Base-by-base conservation (phyloP, 139 green algal species). In the Chlamydomonas eustigma region DNA sequence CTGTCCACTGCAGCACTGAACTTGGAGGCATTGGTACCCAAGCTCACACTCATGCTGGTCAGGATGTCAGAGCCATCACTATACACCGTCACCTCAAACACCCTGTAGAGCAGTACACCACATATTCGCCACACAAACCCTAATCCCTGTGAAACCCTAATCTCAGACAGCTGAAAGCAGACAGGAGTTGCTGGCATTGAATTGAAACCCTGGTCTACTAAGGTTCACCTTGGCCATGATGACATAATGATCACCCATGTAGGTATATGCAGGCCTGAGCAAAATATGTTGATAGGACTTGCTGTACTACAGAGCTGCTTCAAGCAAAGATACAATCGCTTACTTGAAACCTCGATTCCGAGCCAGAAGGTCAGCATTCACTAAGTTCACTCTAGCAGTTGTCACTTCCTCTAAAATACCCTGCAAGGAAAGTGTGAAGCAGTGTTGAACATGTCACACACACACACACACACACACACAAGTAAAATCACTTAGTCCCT, bases 331-430 rank as follows among this genome's bases (percentile, higher is more conserved):
- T 37, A 28, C 5, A 31, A 68, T 24, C 64, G 28, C 68, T 74
- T 32, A 73, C 73, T 31, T 67, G 69, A 98, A 79, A 50, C 94
- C 94, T 31, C 95, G 76, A 64, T 93, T 90, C 84, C 95, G 90
- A 64, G 94, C 92, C 68, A 97, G 81, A 73, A 98, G 88, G 88
- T 98, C 94, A 1, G 94, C 94, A 77, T 98, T 98, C 8, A 98
- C 94, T 66, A 97, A 85, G 88, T 98, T 98, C 58, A 97, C 89
- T 12, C 81, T 68, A 24, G 74, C 74, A 51, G 79, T 89, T 39
- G 87, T 91, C 76, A 83, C 85, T 37, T 84, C 71, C 85, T 96
- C 89, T 58, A 96, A 78, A 50, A 95, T 88, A 51, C 91, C 78
- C 58, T 74, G 32, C 1, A 32, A 1, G 50, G 34, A 32, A 32